Conservation (phyloP, 305 asterid genomes). For the Caryopteris hybrid region DNA sequence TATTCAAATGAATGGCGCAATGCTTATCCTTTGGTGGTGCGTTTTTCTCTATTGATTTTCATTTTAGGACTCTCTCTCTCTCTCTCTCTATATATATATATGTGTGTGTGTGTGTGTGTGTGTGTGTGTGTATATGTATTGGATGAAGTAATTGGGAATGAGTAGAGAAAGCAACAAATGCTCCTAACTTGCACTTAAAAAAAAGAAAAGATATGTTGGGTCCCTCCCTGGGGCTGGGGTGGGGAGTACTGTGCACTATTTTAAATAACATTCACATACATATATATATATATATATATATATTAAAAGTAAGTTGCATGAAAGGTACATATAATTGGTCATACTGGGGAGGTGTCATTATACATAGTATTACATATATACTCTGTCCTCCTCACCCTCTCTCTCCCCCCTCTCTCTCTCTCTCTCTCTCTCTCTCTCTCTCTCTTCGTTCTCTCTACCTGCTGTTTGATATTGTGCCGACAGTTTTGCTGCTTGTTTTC, state of each 20-base stretch:
- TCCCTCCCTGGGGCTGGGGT: no score
- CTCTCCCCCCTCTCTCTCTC: constrained; percentile 9
- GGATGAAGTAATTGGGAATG: constrained; percentile 8
- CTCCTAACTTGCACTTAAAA: constrained; percentile 15
- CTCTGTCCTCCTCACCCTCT: background rate
- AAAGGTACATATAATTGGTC: constrained; percentile 24
- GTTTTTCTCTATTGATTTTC: no score
- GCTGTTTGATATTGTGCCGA: constrained; percentile 27
- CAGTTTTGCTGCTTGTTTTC: constrained; percentile 22
- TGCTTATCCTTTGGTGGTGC: no score
- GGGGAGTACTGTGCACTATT: no score
- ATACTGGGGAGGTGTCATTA: constrained; percentile 9
- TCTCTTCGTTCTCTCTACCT: constrained; percentile 14
- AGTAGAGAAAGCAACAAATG: constrained; percentile 20
- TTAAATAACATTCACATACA: background rate
- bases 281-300: no score
- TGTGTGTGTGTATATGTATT: no score
- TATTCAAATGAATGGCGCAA: no score
- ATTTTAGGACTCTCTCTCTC: background rate
- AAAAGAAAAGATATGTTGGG: background rate
- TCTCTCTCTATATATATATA: background rate
- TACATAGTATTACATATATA: background rate
- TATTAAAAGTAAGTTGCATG: constrained; percentile 26
- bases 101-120: no score
- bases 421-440: constrained; percentile 10